A percentile compares a stretch with the other conserved stretches of the same genome.
phyloP scores from a whole-genome alignment of 176 grass and related monocot species.

The Oryza glumipatula region DNA sequence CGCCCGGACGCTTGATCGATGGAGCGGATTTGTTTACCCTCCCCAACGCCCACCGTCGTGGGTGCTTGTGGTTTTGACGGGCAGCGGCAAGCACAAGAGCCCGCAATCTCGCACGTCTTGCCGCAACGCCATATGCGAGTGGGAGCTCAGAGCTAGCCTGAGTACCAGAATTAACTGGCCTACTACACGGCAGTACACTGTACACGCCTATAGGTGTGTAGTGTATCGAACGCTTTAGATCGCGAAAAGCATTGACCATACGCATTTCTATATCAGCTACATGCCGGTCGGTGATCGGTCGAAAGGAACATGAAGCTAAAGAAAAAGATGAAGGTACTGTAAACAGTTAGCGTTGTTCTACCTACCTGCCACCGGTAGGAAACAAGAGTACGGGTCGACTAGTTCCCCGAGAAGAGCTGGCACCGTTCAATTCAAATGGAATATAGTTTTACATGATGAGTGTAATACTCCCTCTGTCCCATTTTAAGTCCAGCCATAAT shows the following conservation, averaged over 20 bases:
- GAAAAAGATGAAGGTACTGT: not conserved
- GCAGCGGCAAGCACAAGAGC: conserved; percentile 59
- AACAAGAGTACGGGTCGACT: not conserved
- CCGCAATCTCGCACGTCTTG: conserved; percentile 55
- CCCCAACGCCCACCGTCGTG: conserved; percentile 53
- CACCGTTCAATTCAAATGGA: not conserved
- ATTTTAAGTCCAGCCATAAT: no score
- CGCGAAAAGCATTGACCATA: conserved; percentile 30
- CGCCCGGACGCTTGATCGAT: conserved; percentile 34
- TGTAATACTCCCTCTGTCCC: no score
- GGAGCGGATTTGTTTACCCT: conserved; percentile 32
- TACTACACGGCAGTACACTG: not conserved
- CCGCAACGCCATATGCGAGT: conserved; percentile 15
- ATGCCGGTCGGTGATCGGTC: conserved; percentile 22
- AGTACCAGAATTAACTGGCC: conserved; percentile 39
- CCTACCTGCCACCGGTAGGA: not conserved
- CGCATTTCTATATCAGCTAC: not conserved
- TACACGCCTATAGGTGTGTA: not conserved
- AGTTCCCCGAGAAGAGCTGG: not conserved
- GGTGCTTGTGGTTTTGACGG: conserved; percentile 35
- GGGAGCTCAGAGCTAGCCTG: not conserved
- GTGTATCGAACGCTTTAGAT: conserved; percentile 5
- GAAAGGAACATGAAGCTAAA: not conserved
- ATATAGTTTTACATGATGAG: not conserved
- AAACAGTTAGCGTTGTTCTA: not conserved